A percentile compares a stretch with the other conserved stretches of the same genome.
phyloP scores from a whole-genome alignment of 2,329 filamentous ascomycete genomes.

The Fusarium ramigenum region DNA sequence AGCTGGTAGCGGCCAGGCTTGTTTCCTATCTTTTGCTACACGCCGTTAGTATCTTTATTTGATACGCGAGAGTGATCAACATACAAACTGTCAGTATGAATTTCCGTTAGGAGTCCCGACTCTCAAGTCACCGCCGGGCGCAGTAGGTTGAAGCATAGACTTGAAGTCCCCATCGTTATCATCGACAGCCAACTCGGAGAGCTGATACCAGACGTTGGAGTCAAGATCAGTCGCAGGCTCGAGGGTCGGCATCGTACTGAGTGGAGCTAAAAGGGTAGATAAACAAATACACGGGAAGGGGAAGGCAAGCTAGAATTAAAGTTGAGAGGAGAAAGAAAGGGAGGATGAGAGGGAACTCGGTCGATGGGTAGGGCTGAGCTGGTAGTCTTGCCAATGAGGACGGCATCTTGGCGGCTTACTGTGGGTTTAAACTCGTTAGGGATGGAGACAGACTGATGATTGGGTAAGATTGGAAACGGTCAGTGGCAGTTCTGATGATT shows the following conservation, averaged over 20 bases:
- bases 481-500: background rate
- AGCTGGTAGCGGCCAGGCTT: constrained; percentile 46
- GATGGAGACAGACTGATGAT: background rate
- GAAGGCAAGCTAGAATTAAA: background rate
- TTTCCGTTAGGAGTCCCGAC: constrained; percentile 25
- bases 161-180: constrained; percentile 36
- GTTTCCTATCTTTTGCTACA: constrained; percentile 42
- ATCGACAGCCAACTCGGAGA: constrained; percentile 50
- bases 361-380: constrained; percentile 13
- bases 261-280: background rate
- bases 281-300: no score
- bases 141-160: constrained; percentile 30
- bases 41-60: background rate
- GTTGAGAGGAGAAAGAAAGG: background rate
- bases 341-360: background rate
- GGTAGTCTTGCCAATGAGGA: background rate
- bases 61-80: background rate
- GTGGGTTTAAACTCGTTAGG: background rate
- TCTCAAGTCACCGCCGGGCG: constrained; percentile 28
- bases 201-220: constrained; percentile 49
- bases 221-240: constrained; percentile 43
- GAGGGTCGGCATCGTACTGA: constrained; percentile 6
- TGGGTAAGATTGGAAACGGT: background rate
- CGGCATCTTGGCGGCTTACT: background rate
- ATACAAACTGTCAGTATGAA: constrained; percentile 30